Conservation (phyloP, 345 rosid species). For the Hevea brasiliensis region DNA sequence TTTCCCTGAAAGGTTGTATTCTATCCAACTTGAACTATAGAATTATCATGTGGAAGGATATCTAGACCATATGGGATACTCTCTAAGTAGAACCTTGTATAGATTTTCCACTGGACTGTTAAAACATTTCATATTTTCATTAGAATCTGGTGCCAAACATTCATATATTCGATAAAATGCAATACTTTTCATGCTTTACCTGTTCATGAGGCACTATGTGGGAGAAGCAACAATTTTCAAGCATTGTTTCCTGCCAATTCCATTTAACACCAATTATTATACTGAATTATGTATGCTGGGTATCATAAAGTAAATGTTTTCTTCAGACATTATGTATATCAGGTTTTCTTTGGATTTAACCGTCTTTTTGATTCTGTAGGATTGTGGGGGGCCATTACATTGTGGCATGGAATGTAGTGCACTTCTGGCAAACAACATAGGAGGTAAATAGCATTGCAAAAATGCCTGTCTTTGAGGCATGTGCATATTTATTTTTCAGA, state of each 20-base stretch:
- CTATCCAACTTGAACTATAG: background rate
- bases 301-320: background rate
- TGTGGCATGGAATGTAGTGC: slow-evolving; percentile 88
- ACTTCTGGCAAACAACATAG: slow-evolving; percentile 53
- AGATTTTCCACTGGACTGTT: background rate
- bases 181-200: background rate
- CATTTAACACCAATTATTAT: background rate
- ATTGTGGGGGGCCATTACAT: slow-evolving; percentile 73
- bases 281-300: background rate
- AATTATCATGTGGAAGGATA: background rate
- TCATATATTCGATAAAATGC: background rate
- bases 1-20: background rate
- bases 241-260: background rate
- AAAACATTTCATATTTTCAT: background rate
- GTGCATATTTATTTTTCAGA: background rate
- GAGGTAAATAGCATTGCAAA: slow-evolving; percentile 48
- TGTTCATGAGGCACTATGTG: background rate
- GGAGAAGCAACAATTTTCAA: background rate
- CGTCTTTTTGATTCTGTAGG: slow-evolving; percentile 39
- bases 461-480: background rate
- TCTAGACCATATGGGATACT: background rate
- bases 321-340: background rate
- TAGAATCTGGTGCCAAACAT: background rate
- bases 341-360: background rate
- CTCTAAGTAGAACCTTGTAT: background rate